Conservation (phyloP, 306 rosid species). For the Cicer cuneatum region DNA sequence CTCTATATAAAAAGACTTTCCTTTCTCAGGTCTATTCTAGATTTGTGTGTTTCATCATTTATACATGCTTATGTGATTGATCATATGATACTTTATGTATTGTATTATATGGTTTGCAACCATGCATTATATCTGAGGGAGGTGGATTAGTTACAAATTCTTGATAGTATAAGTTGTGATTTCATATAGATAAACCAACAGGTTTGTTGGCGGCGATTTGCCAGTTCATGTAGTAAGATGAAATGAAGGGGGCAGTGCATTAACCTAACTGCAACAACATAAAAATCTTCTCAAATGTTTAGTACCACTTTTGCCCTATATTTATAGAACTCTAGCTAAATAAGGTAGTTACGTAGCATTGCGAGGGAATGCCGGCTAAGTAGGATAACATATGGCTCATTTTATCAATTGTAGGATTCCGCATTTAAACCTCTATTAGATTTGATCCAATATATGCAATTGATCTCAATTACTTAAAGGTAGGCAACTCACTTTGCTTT, state of each 20-base stretch:
- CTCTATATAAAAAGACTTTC: neutral
- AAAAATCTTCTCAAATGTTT: neutral
- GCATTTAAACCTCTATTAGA: neutral
- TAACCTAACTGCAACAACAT: neutral
- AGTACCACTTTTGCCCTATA: neutral
- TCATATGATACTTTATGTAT: constrained; percentile 3
- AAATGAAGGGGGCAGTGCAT: neutral
- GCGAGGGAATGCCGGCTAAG: neutral
- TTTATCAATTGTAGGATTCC: neutral
- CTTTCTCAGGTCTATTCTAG: constrained; percentile 5
- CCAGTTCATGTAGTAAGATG: neutral
- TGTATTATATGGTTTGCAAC: neutral
- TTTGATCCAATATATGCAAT: neutral
- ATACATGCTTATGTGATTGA: neutral
- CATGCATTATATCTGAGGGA: neutral
- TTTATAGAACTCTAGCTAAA: neutral
- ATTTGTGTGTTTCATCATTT: neutral
- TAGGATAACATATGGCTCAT: too few relatives aligned
- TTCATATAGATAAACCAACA: too few relatives aligned
- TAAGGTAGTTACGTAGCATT: neutral
- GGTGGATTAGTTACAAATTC: constrained; percentile 5
- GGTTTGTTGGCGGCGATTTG: too few relatives aligned
- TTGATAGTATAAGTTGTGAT: neutral
- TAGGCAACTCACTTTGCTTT: neutral
- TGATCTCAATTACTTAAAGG: neutral